Conservation (phyloP, 176 grass and related monocot species). For the Urochloa ruziziensis region DNA sequence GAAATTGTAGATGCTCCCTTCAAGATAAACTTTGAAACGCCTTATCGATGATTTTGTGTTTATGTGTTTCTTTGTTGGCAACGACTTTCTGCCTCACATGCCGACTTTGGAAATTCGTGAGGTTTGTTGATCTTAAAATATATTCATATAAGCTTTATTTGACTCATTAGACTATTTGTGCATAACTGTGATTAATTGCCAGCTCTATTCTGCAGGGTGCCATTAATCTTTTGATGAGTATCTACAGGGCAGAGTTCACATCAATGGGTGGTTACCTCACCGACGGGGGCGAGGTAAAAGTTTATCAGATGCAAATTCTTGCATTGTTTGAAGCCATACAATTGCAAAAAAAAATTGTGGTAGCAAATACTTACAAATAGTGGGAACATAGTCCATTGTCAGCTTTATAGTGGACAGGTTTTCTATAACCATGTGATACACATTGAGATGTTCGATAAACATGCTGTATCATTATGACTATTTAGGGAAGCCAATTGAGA, state of each 20-base stretch:
- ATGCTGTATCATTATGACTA: neutral
- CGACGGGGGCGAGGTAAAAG: conserved; percentile 79
- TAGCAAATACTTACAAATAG: neutral
- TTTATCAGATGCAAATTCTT: conserved; percentile 31
- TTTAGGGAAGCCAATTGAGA: neutral
- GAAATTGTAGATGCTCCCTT: conserved; percentile 88
- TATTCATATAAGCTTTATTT: neutral
- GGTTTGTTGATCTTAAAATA: conserved; percentile 51
- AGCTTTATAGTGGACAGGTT: neutral
- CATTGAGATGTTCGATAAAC: neutral
- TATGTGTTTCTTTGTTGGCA: conserved; percentile 98
- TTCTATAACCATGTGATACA: conserved; percentile 4
- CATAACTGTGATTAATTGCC: conserved; percentile 3
- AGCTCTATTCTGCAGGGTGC: conserved; percentile 70
- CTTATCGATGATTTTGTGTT: conserved; percentile 98
- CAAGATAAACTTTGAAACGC: conserved; percentile 89
- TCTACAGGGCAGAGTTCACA: conserved; percentile 83
- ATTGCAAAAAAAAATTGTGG: neutral
- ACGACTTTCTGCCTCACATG: conserved; percentile 98
- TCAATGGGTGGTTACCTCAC: conserved; percentile 95
- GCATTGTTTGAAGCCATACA: neutral
- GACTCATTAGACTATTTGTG: neutral
- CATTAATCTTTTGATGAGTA: conserved; percentile 88
- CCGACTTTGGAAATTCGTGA: conserved; percentile 97
- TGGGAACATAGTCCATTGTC: neutral